Base-by-base conservation (phyloP, 495 filamentous ascomycete species). In the Chaetomium cochliodes region DNA sequence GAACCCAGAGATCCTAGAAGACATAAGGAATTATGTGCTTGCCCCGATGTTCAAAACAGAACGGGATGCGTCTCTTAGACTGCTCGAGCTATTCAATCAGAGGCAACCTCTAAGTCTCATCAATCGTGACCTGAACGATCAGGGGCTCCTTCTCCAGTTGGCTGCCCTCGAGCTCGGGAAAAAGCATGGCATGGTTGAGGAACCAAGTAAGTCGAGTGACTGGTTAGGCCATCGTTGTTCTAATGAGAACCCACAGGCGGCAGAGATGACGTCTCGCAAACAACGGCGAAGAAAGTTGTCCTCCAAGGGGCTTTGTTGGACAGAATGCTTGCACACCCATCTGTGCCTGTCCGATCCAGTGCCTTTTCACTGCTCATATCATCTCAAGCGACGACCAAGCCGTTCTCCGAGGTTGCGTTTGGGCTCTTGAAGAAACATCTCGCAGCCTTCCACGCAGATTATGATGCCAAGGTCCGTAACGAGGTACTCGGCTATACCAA, bases 391-490 rank as follows among this genome's bases (percentile, higher is more conserved):
- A 85, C 86, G 0, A 88, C 89, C 4, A 87, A 86, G 30, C 90
- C 92, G 11, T 85, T 93, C 20, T 85, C 87, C 0, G 53, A 77
- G 4, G 77, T 72, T 49, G 82, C 87, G 0, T 81, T 92, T 3
- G 65, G 67, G n/a, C 80, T 86, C 2, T 80, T 96, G 26, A 76
- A 83, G 46, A 76, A 72, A 47, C 82, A 87, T 42, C 76, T 97
- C 0, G 80, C 84, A 3, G 81, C 86, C 3, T 85, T 96, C 57
- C 87, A 92, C 75, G 84, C 88, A 5, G 92, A 96, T 64, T 86
- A 88, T n/a, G 90, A 96, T 68, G 85, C 93, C 9, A 89, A 92
- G 66, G 83, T 90, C 64, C 84, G 93, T 57, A 87, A 91, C 46
- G 90, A 94, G 65, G 79, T 92, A 2, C 78, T 93, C 58, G 84